Percentiles rank a stretch among this genome's conserved stretches.
These are phyloP conservation scores for Ceratobasidium sp. DNA, from an alignment of 1,284 basidiomycete species.

Conservation along the genomic window DNA sequence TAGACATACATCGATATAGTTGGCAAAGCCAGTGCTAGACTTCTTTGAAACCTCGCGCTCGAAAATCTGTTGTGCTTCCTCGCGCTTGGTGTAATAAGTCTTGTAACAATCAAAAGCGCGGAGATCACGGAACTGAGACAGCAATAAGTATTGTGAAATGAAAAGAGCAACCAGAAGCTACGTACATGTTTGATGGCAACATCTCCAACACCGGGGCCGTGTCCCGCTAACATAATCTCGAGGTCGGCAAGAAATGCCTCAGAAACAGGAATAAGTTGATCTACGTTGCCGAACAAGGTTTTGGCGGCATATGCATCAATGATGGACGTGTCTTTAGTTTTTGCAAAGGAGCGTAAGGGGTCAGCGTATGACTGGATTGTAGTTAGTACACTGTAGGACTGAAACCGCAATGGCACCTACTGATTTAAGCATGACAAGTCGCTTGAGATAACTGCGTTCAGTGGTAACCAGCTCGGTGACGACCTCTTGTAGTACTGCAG, in stretches of 20 bases:
- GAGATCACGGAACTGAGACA: constrained; percentile 71
- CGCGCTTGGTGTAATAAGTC: constrained; percentile 89
- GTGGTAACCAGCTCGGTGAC: constrained; percentile 78
- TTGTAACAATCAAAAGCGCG: constrained; percentile 89
- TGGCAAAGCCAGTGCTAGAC: constrained; percentile 70
- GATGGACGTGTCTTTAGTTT: constrained; percentile 83
- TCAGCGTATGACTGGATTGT: constrained; percentile 77
- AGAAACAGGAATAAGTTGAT: constrained; percentile 85
- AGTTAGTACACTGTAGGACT: constrained; percentile 15
- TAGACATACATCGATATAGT: constrained; percentile 79
- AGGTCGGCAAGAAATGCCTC: constrained; percentile 86
- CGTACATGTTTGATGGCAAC: constrained; percentile 77
- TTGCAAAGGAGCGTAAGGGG: constrained; percentile 84
- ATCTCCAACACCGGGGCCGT: constrained; percentile 78
- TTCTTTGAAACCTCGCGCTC: constrained; percentile 81
- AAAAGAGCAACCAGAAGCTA: neutral
- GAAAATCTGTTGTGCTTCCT: constrained; percentile 91
- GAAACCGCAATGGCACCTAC: constrained; percentile 34
- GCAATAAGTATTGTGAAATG: neutral
- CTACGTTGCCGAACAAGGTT: constrained; percentile 91
- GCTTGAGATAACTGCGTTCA: constrained; percentile 77
- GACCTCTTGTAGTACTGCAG: constrained; percentile 68
- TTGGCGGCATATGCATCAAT: constrained; percentile 91
- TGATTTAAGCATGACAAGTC: constrained; percentile 73
- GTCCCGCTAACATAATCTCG: constrained; percentile 71